These are phyloP conservation scores for Perkinsus marinus DNA, from an alignment of 169 alveolate genomes.

Conservation along the genomic window DNA sequence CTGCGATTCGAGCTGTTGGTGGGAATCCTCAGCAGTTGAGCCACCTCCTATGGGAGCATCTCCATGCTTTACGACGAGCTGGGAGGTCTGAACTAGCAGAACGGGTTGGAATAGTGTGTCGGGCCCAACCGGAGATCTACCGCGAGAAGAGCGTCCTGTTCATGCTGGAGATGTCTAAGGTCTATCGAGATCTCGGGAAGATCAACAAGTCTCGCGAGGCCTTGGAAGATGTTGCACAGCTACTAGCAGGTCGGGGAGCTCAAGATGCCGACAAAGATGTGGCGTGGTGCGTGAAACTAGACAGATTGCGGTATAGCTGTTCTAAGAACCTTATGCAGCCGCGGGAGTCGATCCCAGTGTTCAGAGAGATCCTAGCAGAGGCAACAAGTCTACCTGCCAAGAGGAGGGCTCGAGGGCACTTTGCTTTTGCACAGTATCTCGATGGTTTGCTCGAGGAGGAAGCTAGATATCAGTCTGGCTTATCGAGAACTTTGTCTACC, in stretches of 20 bases:
- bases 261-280: neutral
- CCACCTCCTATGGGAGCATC: neutral
- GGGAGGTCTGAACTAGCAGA: neutral
- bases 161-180: neutral
- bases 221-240: neutral
- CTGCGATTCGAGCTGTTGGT: neutral
- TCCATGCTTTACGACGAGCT: neutral
- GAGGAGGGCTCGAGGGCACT: neutral
- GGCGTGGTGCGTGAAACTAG: neutral
- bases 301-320: neutral
- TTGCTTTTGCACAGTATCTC: neutral
- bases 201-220: neutral
- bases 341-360: neutral
- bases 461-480: neutral
- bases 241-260: neutral
- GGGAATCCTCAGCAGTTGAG: neutral
- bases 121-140: neutral
- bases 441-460: neutral
- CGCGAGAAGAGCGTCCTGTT: neutral
- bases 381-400: neutral
- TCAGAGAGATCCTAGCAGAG: neutral
- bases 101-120: neutral
- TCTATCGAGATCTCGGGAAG: neutral
- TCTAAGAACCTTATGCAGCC: neutral
- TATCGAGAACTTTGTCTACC: neutral